A percentile compares a stretch with the other conserved stretches of the same genome.
Evolutionary conservation across 306 rosid genomes (phyloP).

Genomic region (Echinosophora koreensis): DNA sequence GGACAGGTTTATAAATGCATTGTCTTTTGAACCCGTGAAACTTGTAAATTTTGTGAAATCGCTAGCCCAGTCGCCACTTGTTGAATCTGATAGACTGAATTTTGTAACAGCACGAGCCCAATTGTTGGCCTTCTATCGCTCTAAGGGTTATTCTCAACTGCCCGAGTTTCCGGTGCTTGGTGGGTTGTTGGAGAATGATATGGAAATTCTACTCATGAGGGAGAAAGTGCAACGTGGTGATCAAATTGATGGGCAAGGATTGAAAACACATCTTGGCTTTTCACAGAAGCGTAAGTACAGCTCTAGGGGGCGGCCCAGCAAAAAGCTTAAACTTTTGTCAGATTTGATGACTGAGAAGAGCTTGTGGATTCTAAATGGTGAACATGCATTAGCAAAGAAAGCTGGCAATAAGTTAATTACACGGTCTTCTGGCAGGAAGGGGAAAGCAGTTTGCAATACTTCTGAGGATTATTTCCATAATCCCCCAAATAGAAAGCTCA

Average conservation of each 20-base stretch:
- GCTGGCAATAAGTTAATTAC: constrained; percentile 34
- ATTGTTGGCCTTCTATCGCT: constrained; percentile 61
- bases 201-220: constrained; percentile 39
- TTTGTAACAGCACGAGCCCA: constrained; percentile 57
- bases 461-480: constrained; percentile 40
- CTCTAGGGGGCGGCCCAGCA: constrained; percentile 38
- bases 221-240: constrained; percentile 48
- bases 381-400: constrained; percentile 43
- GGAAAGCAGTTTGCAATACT: constrained; percentile 44
- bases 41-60: constrained; percentile 64
- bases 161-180: constrained; percentile 59
- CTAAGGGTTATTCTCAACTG: constrained; percentile 71
- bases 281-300: constrained; percentile 47
- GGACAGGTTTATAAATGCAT: constrained; percentile 51
- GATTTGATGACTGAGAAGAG: constrained; percentile 58
- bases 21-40: constrained; percentile 67
- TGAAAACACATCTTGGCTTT: constrained; percentile 32
- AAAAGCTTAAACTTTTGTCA: constrained; percentile 52
- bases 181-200: constrained; percentile 57
- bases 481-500: constrained; percentile 37
- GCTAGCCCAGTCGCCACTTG: constrained; percentile 61
- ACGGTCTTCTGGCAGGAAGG: constrained; percentile 49
- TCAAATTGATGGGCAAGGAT: constrained; percentile 42
- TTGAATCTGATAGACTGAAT: constrained; percentile 60
- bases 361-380: constrained; percentile 34